A percentile compares a stretch with the other conserved stretches of the same genome.
These are phyloP conservation scores for Penicillium sp. DNA, from an alignment of 2,329 filamentous ascomycete species.

Conservation along the genomic window DNA sequence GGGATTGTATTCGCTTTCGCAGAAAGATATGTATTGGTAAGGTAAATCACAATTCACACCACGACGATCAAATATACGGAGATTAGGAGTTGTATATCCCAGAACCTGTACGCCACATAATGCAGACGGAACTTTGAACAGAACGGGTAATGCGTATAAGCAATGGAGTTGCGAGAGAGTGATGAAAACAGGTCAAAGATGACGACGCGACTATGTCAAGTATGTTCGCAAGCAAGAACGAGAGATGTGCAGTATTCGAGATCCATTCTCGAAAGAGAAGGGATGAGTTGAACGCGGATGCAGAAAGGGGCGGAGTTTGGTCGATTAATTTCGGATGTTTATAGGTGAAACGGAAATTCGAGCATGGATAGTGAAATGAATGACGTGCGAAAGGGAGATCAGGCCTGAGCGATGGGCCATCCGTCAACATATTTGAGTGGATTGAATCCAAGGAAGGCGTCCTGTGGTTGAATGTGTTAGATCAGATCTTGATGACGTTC, in stretches of 20 bases:
- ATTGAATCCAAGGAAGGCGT: constrained; percentile 33
- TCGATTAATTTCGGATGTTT: neutral
- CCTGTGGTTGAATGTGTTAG: constrained; percentile 23
- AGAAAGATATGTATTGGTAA: neutral
- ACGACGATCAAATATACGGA: neutral
- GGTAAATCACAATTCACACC: neutral
- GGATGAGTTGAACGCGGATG: neutral
- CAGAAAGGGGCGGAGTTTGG: neutral
- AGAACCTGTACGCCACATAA: neutral
- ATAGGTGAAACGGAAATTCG: neutral
- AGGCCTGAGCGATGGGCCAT: constrained; percentile 30
- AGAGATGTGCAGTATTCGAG: neutral
- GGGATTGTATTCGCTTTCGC: neutral
- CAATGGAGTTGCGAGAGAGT: neutral
- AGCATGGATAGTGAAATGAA: neutral
- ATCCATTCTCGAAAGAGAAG: neutral
- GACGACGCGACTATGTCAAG: too few species aligned
- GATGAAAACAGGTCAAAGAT: neutral
- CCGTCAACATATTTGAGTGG: constrained; percentile 31
- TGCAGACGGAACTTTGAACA: neutral
- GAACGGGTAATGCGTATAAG: neutral
- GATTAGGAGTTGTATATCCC: neutral
- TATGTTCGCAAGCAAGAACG: neutral
- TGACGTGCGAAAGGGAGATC: constrained; percentile 2
- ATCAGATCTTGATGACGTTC: constrained; percentile 1